phyloP scores from a whole-genome alignment of 306 rosid species.

The Malus domestica region ASM211411v1 NC_041803.1:9307001-9307500 shows the following conservation, averaged over 20 bases:
- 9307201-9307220: conserved; percentile 97
- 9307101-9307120: not conserved
- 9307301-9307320: not conserved
- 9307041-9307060: not conserved
- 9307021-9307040: not conserved
- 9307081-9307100: not conserved
- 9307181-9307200: conserved; percentile 32
- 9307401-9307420: conserved; percentile 92
- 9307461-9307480: conserved; percentile 54
- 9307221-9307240: conserved; percentile 82
- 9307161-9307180: not conserved
- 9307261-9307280: conserved; percentile 67
- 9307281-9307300: not conserved
- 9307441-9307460: conserved; percentile 65
- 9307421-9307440: conserved; percentile 95
- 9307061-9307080: not conserved
- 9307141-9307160: not conserved
- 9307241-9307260: conserved; percentile 81
- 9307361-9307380: conserved; percentile 83
- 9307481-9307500: conserved; percentile 81
- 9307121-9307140: conserved; percentile 3
- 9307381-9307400: conserved; percentile 99
- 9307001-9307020: not conserved
- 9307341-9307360: conserved; percentile 68
- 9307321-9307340: not conserved